Base-by-base conservation (phyloP, 2,329 filamentous ascomycete species). In the Hypoxylon sp. region DNA sequence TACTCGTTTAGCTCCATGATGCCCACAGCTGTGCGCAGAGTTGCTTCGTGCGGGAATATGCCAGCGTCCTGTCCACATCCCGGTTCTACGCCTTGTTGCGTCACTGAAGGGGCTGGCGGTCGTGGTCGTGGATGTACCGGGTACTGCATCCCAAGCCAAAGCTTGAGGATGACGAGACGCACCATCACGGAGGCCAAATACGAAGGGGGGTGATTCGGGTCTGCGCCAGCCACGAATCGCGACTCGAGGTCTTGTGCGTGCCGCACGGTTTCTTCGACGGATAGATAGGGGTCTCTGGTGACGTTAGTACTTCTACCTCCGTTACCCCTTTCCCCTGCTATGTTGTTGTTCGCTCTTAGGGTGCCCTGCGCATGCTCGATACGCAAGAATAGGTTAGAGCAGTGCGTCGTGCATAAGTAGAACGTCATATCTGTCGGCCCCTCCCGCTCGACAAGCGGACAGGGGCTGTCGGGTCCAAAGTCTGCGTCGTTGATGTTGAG, bases 401-500 rank as follows among this genome's bases (percentile, higher is more conserved):
- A 74, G 63, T 81, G 81, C 19, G 81, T 78, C 10, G 79, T 81
- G 73, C 80, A 82, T 33, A 83, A 70, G 52, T 76, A 75, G 26
- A 84, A 80, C 1, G 82, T 82, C 10, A 81, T 77, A 17, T 84
- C 83, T 0, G 82, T 80, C 3, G 81, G 81, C 1, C 80, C 80
- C 0, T 76, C 59, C 35, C 79, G 78, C 59, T 80, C 78, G 5
- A 73, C 61, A 1, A 83, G 75, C 3, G 80, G 79, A 35, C 78
- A 73, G 9, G 67, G 66, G 31, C 77, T 81, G 3, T 80, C 78
- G 0, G 83, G 83, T 1, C 79, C 81, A 48, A 87, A 83, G 66
- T 84, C 84, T 2, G 76, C 80, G 72, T 90, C 87, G 75, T 89
- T 84, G 44, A 89, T 75, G 61, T 88, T 87, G 11, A 82, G 79